Evolutionary conservation across 352 stramenopile species (phyloP), one percentile per base, ranked within the genome.

Genomic region (Phytophthora brassicae): DNA sequence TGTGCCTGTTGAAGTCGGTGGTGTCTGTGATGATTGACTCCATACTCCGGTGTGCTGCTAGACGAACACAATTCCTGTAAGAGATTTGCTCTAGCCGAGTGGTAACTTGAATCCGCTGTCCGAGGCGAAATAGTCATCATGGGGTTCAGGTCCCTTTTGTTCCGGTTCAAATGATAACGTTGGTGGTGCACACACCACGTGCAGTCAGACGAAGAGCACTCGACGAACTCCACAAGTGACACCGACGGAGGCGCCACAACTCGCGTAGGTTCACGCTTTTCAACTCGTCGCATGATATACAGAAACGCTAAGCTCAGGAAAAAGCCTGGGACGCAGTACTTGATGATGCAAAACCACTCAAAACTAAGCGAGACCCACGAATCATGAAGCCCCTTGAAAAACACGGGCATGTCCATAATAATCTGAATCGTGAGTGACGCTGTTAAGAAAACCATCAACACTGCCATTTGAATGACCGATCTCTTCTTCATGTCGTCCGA

Each of bases 231-330:
- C 23, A 88, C 73, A 5, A 90, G 64, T 24, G 75, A 82, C 16
- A 44, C 68, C 14, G 72, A 68, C 7, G 78, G 75, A 52, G 81
- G 50, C 19, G 86, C 67, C 19, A 88, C 62, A 29, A 84, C 68
- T 24, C 79, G 63, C 29, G 74, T 72, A 11, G 77, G 75, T 23
- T 84, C 75, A 11, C 70, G 77, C 63, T 87, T 75, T 57, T 90
- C 77, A n/a, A 90, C 77, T 13, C 81, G 76, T 0, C 81, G 74
- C 81, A 90, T 90, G 61, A 88, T 88, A 53, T 89, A 90, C 26
- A 90, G 62, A 64, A 90, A 90, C 3, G 64, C 65, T 9, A 72
- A 26, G 33, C 77, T 90, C 31, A 90, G 51, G 14, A 86, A 60
- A 12, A 88, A 35, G 0, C 63, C 75, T 6, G 81, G 73, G 6